Evolutionary conservation across 495 filamentous ascomycete species (phyloP).

Genomic region (Chaetomium fimeti): DNA sequence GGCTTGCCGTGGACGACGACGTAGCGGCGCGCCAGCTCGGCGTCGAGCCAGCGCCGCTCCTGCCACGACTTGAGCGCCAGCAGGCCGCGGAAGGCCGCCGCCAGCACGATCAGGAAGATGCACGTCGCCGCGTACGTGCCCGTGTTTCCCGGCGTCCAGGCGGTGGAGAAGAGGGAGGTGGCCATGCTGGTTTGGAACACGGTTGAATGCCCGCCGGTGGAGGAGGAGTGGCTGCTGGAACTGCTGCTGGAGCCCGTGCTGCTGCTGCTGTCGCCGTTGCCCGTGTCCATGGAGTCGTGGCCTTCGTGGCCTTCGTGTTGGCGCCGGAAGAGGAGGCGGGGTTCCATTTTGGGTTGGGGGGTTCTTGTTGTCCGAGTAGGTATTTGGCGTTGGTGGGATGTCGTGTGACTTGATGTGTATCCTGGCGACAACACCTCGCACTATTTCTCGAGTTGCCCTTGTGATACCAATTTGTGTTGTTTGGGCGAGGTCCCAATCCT

Average conservation of each 20-base stretch:
- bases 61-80: constrained; percentile 62
- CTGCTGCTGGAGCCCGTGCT: constrained; percentile 20
- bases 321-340: background rate
- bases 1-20: constrained; percentile 67
- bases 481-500: background rate
- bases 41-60: constrained; percentile 56
- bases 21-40: constrained; percentile 68
- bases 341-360: background rate
- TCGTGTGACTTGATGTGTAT: background rate
- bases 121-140: constrained; percentile 80
- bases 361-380: too few species aligned
- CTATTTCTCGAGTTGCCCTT: background rate
- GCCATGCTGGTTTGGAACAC: constrained; percentile 64
- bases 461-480: background rate
- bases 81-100: constrained; percentile 63
- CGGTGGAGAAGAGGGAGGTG: constrained; percentile 70
- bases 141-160: constrained; percentile 67
- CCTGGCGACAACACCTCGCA: background rate
- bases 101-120: constrained; percentile 78
- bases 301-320: background rate
- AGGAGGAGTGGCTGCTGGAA: constrained; percentile 30
- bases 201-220: constrained; percentile 44
- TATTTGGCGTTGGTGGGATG: background rate
- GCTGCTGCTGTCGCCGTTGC: constrained; percentile 4
- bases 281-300: constrained; percentile 14